Base-by-base conservation (phyloP, 306 rosid species). In the Prinsepia uniflora region DNA sequence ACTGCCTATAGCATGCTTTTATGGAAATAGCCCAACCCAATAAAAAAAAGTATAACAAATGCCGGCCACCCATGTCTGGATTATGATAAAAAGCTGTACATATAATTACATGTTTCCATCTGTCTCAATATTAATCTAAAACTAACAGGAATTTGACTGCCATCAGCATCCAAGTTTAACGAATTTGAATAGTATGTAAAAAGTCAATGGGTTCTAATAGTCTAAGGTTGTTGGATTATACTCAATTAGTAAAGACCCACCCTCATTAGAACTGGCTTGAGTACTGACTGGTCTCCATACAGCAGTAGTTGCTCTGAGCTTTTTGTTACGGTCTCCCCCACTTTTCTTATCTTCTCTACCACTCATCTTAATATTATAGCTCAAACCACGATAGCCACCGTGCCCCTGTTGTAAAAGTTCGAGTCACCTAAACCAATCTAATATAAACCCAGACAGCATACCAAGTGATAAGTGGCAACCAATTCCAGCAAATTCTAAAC, bases 211-310 rank as follows among this genome's bases (percentile, higher is more conserved):
- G 3, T 45, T 47, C 57, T 7, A 6, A 7, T 65, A 65, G 12
- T 6, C 13, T 65, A 24, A 30, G 58, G 42, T 42, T 48, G 5
- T 44, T 24, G 4, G 15, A 66, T 8, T 13, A 46, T 22, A n/a
- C 48, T 30, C 36, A 30, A 30, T n/a, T 24, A 39, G 44, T 52
- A 49, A 40, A 59, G 53, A 77, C 84, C 43, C 72, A 89, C 97
- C 98, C 76, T 87, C 79, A 67, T 49, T 64, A 61, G 89, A 79
- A 79, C 72, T 70, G 66, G 86, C 86, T 36, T 69, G 80, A 15
- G 88, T 84, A 63, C 46, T 50, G 60, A 90, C 76, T 34, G 96
- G 92, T 88, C 92, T 87, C 96, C 91, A 87, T 7, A 83, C 72
- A 69, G 52, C 68, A 67, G 54, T 75, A 71, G 63, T 48, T 4